Base-by-base conservation (phyloP, 169 alveolate species). In the Sarcocystis neurona region DNA sequence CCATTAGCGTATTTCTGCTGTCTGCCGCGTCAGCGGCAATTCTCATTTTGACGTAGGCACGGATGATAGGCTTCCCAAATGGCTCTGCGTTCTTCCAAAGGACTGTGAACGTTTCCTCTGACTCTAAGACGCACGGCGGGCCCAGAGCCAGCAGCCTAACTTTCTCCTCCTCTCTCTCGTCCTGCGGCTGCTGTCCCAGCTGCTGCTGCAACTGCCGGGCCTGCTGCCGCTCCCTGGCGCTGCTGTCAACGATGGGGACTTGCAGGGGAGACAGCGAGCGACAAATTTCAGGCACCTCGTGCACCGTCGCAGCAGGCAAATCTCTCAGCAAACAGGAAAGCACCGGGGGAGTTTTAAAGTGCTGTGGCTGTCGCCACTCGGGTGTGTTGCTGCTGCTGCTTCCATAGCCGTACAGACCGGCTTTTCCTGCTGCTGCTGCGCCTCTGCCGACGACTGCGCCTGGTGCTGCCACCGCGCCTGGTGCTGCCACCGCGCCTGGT, bases 51-150 rank as follows among this genome's bases (percentile, higher is more conserved):
- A 32, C 4, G 32, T 47, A 89, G 18, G 53, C 70, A n/a, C 93
- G 47, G 15, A 89, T 87, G 27, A 80, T 20, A 2, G 93, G 90
- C 68, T 84, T 78, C 10, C 48, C 43, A 50, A 82, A 89, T 0
- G 90, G 90, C 30, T 37, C 84, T 0, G 90, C 84, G 43, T 70
- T 82, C 23, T 84, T 86, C 93, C 93, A 89, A n/a, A 89, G 32
- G 37, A 89, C 66, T 10, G 87, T 80, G 12, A 78, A 66, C 63
- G 56, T 72, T 23, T 89, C 88, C 37, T 82, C 80, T 27, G 93
- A n/a, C 23, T 74, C 85, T 56, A 89, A 78, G 63, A 58, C 85
- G n/a, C 93, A 89, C 37, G 91, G 91, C 86, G 91, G 75, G 60
- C 82, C 82, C 2, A 56, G 41, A 27, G 82, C 82, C 27, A 39